Conservation (phyloP, 352 stramenopile species). For the Phytophthora idaei region DNA sequence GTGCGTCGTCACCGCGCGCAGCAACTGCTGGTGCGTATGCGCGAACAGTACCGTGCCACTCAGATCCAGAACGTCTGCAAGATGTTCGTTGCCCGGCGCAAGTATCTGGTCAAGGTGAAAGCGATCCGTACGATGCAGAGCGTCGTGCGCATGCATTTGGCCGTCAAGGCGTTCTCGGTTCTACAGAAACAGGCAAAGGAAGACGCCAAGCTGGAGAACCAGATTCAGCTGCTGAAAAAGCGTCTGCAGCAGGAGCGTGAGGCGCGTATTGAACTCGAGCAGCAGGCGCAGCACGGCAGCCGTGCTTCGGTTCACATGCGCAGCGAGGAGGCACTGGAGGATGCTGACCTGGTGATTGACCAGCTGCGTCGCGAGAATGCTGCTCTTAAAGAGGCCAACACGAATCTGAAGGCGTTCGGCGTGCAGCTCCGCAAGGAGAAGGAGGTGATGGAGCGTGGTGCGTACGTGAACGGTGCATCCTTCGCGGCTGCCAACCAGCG, state of each 20-base stretch:
- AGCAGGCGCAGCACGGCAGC: slow-evolving; percentile 62
- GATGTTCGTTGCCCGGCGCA: slow-evolving; percentile 70
- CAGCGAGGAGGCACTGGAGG: slow-evolving; percentile 78
- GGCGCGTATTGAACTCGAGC: slow-evolving; percentile 83
- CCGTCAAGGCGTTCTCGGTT: slow-evolving; percentile 72
- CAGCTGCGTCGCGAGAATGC: slow-evolving; percentile 84
- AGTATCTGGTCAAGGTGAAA: slow-evolving; percentile 74
- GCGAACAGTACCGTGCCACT: slow-evolving; percentile 70
- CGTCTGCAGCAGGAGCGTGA: slow-evolving; percentile 92
- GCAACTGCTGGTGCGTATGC: slow-evolving; percentile 63
- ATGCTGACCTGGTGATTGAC: slow-evolving; percentile 85
- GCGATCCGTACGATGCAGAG: slow-evolving; percentile 81
- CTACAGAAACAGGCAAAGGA: slow-evolving; percentile 90
- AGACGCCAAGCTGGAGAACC: slow-evolving; percentile 96
- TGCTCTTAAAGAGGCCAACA: slow-evolving; percentile 83
- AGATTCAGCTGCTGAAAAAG: slow-evolving; percentile 92
- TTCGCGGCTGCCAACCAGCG: slow-evolving; percentile 87
- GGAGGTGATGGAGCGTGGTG: slow-evolving; percentile 88
- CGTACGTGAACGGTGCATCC: slow-evolving; percentile 87
- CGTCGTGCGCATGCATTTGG: slow-evolving; percentile 83
- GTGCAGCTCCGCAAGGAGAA: slow-evolving; percentile 89
- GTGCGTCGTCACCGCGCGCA: slow-evolving; percentile 66
- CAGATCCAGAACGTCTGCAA: slow-evolving; percentile 88
- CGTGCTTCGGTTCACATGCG: slow-evolving; percentile 82
- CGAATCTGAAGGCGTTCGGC: slow-evolving; percentile 84